Conservation (phyloP, 768 basidiomycete species). For the Leccinum subtestaceum region DNA sequence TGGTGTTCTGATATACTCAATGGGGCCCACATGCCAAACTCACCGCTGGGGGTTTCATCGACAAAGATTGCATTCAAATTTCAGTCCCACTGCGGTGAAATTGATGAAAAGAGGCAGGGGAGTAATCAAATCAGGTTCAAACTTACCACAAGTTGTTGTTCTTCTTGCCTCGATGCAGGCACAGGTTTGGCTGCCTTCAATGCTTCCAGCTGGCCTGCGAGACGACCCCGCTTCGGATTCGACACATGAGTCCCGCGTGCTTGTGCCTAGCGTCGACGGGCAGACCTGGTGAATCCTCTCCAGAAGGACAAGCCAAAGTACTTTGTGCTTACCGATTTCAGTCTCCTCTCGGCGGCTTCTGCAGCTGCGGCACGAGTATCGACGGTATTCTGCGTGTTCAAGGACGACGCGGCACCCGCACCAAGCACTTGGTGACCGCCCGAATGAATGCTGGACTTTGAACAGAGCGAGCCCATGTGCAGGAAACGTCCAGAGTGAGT, state of each 20-base stretch:
- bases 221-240: constrained; percentile 46
- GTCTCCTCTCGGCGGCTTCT: constrained; percentile 60
- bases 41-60: constrained; percentile 20
- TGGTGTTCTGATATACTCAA: constrained; percentile 13
- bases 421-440: constrained; percentile 50
- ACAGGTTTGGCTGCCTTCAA: constrained; percentile 35
- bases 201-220: constrained; percentile 42
- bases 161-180: constrained; percentile 40
- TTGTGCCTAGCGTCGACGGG: constrained; percentile 33
- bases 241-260: constrained; percentile 41
- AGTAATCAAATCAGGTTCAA: constrained; percentile 17
- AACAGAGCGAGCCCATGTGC: constrained; percentile 58
- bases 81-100: constrained; percentile 42
- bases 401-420: constrained; percentile 30
- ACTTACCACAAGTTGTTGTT: constrained; percentile 43
- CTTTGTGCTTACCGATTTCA: constrained; percentile 48
- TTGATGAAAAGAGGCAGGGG: constrained; percentile 28
- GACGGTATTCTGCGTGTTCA: constrained; percentile 23
- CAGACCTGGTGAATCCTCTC: constrained; percentile 23
- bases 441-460: constrained; percentile 44
- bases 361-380: constrained; percentile 56
- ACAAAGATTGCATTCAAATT: constrained; percentile 22
- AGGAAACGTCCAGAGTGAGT: not conserved
- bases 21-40: constrained; percentile 23
- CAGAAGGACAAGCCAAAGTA: constrained; percentile 7